Base-by-base conservation (phyloP, 2,329 filamentous ascomycete genomes). In the Stagonosporopsis rhizophila region DNA sequence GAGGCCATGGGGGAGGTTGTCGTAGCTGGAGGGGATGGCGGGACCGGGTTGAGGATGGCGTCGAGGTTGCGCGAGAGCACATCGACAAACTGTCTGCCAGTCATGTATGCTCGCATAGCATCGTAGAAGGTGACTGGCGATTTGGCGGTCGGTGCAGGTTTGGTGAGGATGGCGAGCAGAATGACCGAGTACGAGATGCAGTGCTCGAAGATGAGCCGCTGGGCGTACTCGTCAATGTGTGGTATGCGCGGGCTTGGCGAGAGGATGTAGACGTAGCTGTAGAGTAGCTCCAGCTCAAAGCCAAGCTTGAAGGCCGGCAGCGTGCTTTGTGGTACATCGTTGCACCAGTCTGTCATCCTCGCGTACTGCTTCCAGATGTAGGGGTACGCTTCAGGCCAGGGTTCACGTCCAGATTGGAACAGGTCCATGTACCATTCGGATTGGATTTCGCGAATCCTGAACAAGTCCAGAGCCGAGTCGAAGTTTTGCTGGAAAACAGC, bases 361-460 rank as follows among this genome's bases (percentile, higher is more conserved):
- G 87, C 81, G 67, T 90, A 93, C 75, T 87, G 87, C 55, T 87
- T 85, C 88, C 90, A 92, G 42, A 92, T 85, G 71, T 90, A 92
- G 0, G 83, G 82, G 11, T 88, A 83, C 1, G 90, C 83, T 49
- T 93, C 87, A 17, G 85, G 80, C 55, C 91, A 82, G n/a, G 86
- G 84, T 2, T 84, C 81, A 1, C 87, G 85, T 9, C 90, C 89
- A 17, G 88, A 90, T 68, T 95, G 91, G 70, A 95, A 95, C 2
- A 97, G 85, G 20, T 89, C 86, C 69, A 96, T 92, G 67, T 98
- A 98, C 86, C 92, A 96, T 45, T 84, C 84, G 0, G 95, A 98
- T 73, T 98, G 89, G 6, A 91, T 85, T 56, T 89, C 85, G n/a
- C 94, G 89, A 8, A 98, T 85, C 66, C 89, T 87, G 71, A 96